Conservation (phyloP, 805 yeast genomes). For the Alloascoidea africana region DNA sequence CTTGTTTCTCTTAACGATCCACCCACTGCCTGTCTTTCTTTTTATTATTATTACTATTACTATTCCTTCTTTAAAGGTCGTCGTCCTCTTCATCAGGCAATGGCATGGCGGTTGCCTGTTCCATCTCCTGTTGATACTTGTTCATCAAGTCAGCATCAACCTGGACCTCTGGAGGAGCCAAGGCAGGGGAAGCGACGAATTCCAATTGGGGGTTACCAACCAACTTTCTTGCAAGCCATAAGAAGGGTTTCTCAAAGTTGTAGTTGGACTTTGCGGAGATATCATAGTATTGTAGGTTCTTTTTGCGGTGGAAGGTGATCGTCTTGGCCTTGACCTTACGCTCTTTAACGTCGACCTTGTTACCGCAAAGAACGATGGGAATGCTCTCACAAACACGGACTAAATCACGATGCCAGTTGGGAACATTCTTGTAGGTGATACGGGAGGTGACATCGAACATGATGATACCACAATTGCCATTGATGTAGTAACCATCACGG, state of each 20-base stretch:
- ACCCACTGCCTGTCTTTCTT: too few species aligned
- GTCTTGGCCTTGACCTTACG: conserved; percentile 99
- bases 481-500: conserved; percentile 98
- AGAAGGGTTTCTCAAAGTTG: conserved; percentile 98
- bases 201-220: conserved; percentile 97
- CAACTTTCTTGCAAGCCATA: conserved; percentile 98
- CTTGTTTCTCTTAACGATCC: too few species aligned
- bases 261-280: conserved; percentile 99
- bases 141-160: conserved; percentile 94
- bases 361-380: conserved; percentile 97
- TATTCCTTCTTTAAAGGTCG: conserved; percentile 89
- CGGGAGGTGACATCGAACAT: conserved; percentile 99
- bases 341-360: conserved; percentile 99
- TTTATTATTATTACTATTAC: too few species aligned
- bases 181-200: conserved; percentile 98
- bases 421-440: conserved; percentile 98
- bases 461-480: conserved; percentile 99
- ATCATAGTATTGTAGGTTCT: conserved; percentile 98
- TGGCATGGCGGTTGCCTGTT: conserved; percentile 98
- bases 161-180: conserved; percentile 98
- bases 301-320: conserved; percentile 99
- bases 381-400: conserved; percentile 99
- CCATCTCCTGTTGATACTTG: conserved; percentile 99
- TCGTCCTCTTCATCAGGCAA: conserved; percentile 99
- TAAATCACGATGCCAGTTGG: conserved; percentile 99